Conservation (phyloP, 2,329 filamentous ascomycete species). For the Exophiala bonariae region DNA sequence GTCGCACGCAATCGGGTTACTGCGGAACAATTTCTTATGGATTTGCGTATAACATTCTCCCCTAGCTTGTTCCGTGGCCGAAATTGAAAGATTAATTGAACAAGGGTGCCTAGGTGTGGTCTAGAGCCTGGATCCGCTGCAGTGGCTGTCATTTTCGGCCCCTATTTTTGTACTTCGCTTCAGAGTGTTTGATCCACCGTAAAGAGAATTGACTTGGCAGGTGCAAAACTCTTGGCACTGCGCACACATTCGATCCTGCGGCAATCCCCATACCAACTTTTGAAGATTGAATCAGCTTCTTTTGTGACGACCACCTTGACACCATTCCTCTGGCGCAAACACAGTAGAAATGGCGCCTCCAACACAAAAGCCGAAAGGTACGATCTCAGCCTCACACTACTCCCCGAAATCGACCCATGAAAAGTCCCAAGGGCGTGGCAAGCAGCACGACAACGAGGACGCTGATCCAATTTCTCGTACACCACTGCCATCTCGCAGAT, state of each 20-base stretch:
- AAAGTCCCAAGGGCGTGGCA: too few species aligned
- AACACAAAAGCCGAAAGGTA: conserved; percentile 30
- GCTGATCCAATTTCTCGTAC: too few species aligned
- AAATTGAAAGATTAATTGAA: not conserved
- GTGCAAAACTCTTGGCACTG: conserved; percentile 1
- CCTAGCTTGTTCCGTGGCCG: not conserved
- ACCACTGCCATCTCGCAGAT: too few species aligned
- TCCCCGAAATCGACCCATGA: too few species aligned
- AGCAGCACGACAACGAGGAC: too few species aligned
- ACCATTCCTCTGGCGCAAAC: conserved; percentile 15
- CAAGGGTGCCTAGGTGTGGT: too few species aligned
- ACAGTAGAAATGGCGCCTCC: conserved; percentile 30
- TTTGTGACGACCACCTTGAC: conserved; percentile 18
- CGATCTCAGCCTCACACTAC: not conserved
- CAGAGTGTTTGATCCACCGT: conserved; percentile 2
- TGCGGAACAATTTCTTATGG: too few species aligned
- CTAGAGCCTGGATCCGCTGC: too few species aligned
- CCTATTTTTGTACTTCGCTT: too few species aligned
- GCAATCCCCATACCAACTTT: conserved; percentile 3
- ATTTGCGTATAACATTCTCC: too few species aligned
- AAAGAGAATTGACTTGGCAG: conserved; percentile 1
- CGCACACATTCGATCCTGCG: conserved; percentile 4
- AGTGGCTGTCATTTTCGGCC: too few species aligned
- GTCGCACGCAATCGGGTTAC: too few species aligned
- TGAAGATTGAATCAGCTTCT: conserved; percentile 11